Base-by-base conservation (phyloP, 2,329 filamentous ascomycete species). In the Pestalotiopsis sp. region DNA sequence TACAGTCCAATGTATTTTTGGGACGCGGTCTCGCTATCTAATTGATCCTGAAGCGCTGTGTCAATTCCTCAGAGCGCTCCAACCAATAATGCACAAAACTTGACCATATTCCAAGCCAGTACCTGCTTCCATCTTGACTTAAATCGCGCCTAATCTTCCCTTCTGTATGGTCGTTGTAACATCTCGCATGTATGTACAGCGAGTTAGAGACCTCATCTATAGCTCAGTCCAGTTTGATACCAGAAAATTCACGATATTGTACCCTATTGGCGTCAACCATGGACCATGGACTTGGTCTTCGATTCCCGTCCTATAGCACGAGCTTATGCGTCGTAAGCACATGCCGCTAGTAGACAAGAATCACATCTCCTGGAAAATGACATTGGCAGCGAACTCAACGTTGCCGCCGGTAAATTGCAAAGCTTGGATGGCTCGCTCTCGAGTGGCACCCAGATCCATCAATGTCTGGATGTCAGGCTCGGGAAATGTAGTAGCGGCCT, bases 351-450 rank as follows among this genome's bases (percentile, higher is more conserved):
- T n/a, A 23, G 23, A 13, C 57, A 59, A 27, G 36, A 17, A 60
- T 61, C 59, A 66, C 71, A 76, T 85, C 62, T 82, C 81, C 69
- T 87, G 83, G 74, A 90, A 93, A 65, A 98, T 87, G 71, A 97
- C 85, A 63, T 92, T 91, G 61, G 94, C 95, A n/a, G 95, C 95
- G 71, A 91, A 89, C 71, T 98, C 93, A 7, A 98, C 89, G 76
- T 98, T 93, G 23, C 96, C 95, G 23, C 90, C 90, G 17, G 93
- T 93, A 38, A 93, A 93, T 75, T 94, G 89, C 65, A 99, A 83
- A 2, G 95, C 94, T 69, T 92, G 90, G 65, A 96, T 86, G 0
- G 95, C 95, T 73, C 93, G 88, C 70, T 92, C 87, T 66, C 91
- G 86, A 2, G 91, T 88, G 72, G 96, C 94, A 0, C 95, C 95